Evolutionary conservation across 2,329 filamentous ascomycete species (phyloP).

Genomic region (Pseudomassariella vexata): DNA sequence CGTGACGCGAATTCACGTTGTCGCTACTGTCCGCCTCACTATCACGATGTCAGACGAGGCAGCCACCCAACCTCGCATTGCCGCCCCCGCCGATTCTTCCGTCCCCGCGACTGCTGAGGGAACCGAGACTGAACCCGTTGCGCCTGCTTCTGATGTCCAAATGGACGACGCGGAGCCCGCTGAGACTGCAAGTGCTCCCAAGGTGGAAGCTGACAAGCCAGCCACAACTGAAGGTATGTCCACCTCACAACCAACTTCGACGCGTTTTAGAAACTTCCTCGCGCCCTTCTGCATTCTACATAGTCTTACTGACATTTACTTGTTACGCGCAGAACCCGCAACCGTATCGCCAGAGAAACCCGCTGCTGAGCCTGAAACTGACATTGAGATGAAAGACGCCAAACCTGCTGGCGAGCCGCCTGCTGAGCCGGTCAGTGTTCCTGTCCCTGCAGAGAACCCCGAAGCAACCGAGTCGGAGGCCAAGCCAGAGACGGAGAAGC

Average conservation of each 20-base stretch:
- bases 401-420: constrained; percentile 16
- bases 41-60: constrained; percentile 24
- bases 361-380: constrained; percentile 20
- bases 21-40: no score
- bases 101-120: constrained; percentile 4
- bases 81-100: constrained; percentile 13
- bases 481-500: constrained; percentile 13
- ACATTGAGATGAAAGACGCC: constrained; percentile 22
- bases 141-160: constrained; percentile 10
- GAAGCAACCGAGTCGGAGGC: constrained; percentile 7
- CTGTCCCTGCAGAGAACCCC: constrained; percentile 1
- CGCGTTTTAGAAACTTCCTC: no score
- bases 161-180: constrained; percentile 17
- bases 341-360: constrained; percentile 13
- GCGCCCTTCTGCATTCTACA: no score
- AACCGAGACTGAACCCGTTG: constrained; percentile 6
- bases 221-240: constrained; percentile 8
- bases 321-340: constrained; percentile 15
- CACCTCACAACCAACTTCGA: no score
- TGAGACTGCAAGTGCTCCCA: constrained; percentile 11
- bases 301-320: constrained; percentile 20
- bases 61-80: no score
- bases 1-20: no score
- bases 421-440: no score
- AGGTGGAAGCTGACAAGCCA: constrained; percentile 8